These are phyloP conservation scores for Sphagnum fallax DNA, from an alignment of 228 moss, liverwort and hornwort species.

Conservation along the genomic window DNA sequence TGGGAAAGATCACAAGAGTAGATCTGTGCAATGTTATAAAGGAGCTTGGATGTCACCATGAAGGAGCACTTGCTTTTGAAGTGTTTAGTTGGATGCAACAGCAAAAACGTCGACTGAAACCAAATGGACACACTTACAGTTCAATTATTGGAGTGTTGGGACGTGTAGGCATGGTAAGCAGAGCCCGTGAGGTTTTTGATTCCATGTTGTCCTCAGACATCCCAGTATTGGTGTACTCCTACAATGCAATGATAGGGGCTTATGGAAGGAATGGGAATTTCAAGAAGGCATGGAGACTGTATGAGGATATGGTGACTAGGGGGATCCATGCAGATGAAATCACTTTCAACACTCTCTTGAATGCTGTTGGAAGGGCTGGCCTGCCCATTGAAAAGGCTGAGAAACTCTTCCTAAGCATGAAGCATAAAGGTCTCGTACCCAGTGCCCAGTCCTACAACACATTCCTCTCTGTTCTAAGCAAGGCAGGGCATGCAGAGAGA, in stretches of 20 bases:
- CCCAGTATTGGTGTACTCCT: conserved; percentile 49
- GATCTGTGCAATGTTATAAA: conserved; percentile 66
- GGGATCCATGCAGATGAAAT: conserved; percentile 73
- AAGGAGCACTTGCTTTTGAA: conserved; percentile 51
- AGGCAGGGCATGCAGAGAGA: conserved; percentile 42
- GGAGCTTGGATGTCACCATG: conserved; percentile 48
- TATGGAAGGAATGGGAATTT: conserved; percentile 66
- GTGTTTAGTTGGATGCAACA: conserved; percentile 83
- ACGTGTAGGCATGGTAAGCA: conserved; percentile 47
- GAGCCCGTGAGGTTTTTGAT: conserved; percentile 73
- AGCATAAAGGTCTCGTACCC: conserved; percentile 50
- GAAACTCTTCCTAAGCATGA: conserved; percentile 60
- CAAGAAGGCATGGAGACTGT: conserved; percentile 69
- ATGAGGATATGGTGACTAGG: conserved; percentile 49
- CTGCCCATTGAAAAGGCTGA: conserved; percentile 55
- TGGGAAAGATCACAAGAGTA: conserved; percentile 78
- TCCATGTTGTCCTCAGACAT: conserved; percentile 21
- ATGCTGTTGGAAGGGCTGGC: conserved; percentile 49
- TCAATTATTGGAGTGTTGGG: conserved; percentile 76
- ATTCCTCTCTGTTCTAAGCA: conserved; percentile 45
- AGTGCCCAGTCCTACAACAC: conserved; percentile 76
- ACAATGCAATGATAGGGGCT: conserved; percentile 82
- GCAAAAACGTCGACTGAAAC: conserved; percentile 78
- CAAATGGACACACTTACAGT: conserved; percentile 61
- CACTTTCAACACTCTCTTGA: conserved; percentile 78